A percentile compares a stretch with the other conserved stretches of the same genome.
Conservation (phyloP, 768 basidiomycete genomes). For the Termitomyces sp. region DNA sequence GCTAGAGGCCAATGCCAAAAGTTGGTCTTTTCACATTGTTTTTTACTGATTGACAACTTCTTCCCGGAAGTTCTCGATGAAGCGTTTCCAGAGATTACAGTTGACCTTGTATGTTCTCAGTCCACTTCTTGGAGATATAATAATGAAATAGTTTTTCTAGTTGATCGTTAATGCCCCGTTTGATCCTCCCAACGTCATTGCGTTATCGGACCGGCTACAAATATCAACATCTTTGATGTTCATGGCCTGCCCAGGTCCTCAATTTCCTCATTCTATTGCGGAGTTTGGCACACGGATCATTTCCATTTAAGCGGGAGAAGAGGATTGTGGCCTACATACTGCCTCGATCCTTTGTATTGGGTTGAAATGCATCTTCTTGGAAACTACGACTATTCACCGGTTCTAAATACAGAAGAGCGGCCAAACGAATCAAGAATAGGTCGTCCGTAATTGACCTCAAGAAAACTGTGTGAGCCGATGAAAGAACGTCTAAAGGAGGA, state of each 20-base stretch:
- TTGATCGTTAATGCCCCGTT: slow-evolving; percentile 40
- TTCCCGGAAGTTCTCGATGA: slow-evolving; percentile 43
- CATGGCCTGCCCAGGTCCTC: slow-evolving; percentile 51
- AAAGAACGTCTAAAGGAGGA: background rate
- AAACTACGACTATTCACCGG: background rate
- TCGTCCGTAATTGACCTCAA: slow-evolving; percentile 1
- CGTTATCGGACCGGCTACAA: slow-evolving; percentile 40
- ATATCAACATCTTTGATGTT: slow-evolving; percentile 57
- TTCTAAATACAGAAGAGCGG: background rate
- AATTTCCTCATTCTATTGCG: slow-evolving; percentile 34
- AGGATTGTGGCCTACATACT: background rate
- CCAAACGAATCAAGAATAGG: slow-evolving; percentile 2
- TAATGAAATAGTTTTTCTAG: slow-evolving; percentile 20
- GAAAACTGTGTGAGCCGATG: background rate
- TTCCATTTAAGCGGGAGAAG: slow-evolving; percentile 17
- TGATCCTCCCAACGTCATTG: slow-evolving; percentile 39
- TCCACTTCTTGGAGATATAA: background rate
- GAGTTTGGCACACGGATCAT: slow-evolving; percentile 53
- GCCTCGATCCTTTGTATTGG: background rate
- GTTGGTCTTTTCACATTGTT: slow-evolving; percentile 18
- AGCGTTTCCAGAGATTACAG: slow-evolving; percentile 59
- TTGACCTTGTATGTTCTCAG: slow-evolving; percentile 46
- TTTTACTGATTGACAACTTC: background rate
- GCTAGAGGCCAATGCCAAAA: slow-evolving; percentile 66
- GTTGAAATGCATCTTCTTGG: background rate